Base-by-base conservation (phyloP, 352 stramenopile species). In the Globisporangium sylvaticum region DNA sequence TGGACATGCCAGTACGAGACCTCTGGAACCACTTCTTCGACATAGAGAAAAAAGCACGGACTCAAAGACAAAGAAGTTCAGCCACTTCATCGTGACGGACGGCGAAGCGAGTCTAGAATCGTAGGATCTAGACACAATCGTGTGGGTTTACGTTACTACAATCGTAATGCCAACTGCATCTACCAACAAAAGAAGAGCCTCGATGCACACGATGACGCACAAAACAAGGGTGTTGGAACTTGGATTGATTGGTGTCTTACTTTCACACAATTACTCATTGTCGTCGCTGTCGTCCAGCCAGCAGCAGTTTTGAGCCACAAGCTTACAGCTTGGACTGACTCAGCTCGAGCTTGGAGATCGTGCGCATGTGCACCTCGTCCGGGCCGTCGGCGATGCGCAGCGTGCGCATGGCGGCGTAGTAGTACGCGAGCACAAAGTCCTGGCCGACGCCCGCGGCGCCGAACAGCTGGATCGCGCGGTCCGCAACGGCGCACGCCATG, bases 351-450 rank as follows among this genome's bases (percentile, higher is more conserved):
- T 96, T 91, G 37, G 95, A 96, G 64, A 99, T 90, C 39, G 92
- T 98, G 67, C 91, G 83, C 75, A 97, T 95, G 84, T 99, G 97
- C 55, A 99, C 97, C 67, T 97, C 94, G 76, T 99, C 97, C 0
- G 97, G 97, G 27, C 97, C 97, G 74, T 99, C 97, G 0, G 97
- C 97, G 66, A 99, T 92, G 58, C 97, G 87, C 3, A 99, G 80
- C 42, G 95, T 98, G 53, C 96, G 84, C 65, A 98, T 73, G 9
- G 79, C 82, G 8, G 94, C 92, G 60, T 96, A 97, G 55, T 96
- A 87, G 68, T 97, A 89, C 3, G 95, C 88, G 54, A 99, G 76
- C 27, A 97, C 83, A 73, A 94, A 98, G 81, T 99, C 97, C 70
- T 98, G 81, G 50, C 88, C 91, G 8, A 99, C 83, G 42, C 87